Percentiles rank a stretch among this genome's conserved stretches.
These are phyloP conservation scores for Kurtzmaniella cleridarum DNA, from an alignment of 805 yeast species.

Conservation along the genomic window DNA sequence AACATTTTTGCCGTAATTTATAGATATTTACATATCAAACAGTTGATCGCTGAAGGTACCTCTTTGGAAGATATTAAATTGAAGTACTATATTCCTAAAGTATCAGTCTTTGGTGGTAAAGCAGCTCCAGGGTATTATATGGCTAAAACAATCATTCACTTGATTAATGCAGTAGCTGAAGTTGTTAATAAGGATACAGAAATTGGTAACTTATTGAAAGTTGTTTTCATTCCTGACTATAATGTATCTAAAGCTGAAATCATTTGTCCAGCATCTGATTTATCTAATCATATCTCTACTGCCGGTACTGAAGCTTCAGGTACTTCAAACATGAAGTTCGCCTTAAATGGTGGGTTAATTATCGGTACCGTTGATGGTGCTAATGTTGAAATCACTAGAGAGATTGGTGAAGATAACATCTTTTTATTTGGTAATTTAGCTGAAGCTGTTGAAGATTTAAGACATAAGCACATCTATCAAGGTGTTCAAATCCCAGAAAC, in stretches of 20 bases:
- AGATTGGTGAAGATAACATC: conserved; percentile 88
- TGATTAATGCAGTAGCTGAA: conserved; percentile 74
- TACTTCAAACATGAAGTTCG: conserved; percentile 94
- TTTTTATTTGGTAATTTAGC: conserved; percentile 88
- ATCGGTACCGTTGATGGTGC: conserved; percentile 98
- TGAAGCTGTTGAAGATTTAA: conserved; percentile 81
- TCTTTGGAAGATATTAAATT: conserved; percentile 47
- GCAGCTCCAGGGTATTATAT: conserved; percentile 97
- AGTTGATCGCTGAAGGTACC: conserved; percentile 47
- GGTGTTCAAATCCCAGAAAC: conserved; percentile 56
- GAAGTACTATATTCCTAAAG: conserved; percentile 64
- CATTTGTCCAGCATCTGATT: conserved; percentile 83
- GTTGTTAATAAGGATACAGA: conserved; percentile 77
- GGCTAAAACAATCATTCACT: conserved; percentile 86
- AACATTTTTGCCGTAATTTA: conserved; percentile 85
- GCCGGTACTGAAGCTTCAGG: conserved; percentile 98
- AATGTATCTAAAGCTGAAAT: conserved; percentile 93
- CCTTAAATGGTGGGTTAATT: conserved; percentile 87
- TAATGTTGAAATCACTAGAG: conserved; percentile 90
- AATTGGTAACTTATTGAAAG: conserved; percentile 72
- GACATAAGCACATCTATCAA: conserved; percentile 66
- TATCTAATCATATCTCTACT: conserved; percentile 90
- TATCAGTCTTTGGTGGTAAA: conserved; percentile 85
- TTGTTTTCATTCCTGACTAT: conserved; percentile 85
- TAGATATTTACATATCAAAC: conserved; percentile 74